Evolutionary conservation across 495 filamentous ascomycete genomes (phyloP).

Genomic region (Oleoguttula mirabilis): DNA sequence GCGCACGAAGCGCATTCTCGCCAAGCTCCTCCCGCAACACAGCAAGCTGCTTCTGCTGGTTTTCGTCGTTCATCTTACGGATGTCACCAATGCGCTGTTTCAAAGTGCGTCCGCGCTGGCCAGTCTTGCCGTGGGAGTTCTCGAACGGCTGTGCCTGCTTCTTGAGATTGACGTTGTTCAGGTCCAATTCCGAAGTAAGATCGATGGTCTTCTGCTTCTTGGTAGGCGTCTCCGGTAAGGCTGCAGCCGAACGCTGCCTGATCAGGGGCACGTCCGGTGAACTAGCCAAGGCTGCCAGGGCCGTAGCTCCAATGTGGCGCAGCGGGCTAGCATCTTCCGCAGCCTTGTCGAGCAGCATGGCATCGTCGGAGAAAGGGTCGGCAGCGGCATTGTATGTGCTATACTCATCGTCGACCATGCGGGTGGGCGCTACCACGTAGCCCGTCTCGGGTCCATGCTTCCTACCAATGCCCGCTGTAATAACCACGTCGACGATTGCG

Average conservation of each 20-base stretch:
- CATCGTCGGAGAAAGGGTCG: not conserved
- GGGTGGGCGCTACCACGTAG: conserved; percentile 21
- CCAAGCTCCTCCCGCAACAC: conserved; percentile 3
- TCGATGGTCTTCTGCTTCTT: not conserved
- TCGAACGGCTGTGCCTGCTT: conserved; percentile 4
- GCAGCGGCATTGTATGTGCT: not conserved
- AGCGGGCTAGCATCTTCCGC: not conserved
- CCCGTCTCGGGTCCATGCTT: conserved; percentile 18
- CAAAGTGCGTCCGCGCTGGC: conserved; percentile 4
- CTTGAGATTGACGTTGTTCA: conserved; percentile 1
- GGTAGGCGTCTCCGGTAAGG: conserved; percentile 1
- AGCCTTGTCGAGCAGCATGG: not conserved
- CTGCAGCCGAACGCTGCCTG: not conserved
- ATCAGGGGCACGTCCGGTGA: conserved; percentile 1
- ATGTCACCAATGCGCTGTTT: conserved; percentile 11
- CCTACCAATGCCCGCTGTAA: conserved; percentile 27
- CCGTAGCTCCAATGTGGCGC: not conserved
- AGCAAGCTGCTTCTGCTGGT: conserved; percentile 2
- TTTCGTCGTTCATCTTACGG: conserved; percentile 9
- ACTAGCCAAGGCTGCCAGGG: not conserved
- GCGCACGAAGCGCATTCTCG: not conserved
- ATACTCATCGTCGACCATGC: conserved; percentile 19
- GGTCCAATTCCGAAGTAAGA: conserved; percentile 3
- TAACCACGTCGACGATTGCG: conserved; percentile 34
- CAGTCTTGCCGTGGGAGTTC: conserved; percentile 5